A percentile compares a stretch with the other conserved stretches of the same genome.
These are phyloP conservation scores for Pseudogymnoascus sp. DNA, from an alignment of 2,329 filamentous ascomycete species.

Conservation along the genomic window DNA sequence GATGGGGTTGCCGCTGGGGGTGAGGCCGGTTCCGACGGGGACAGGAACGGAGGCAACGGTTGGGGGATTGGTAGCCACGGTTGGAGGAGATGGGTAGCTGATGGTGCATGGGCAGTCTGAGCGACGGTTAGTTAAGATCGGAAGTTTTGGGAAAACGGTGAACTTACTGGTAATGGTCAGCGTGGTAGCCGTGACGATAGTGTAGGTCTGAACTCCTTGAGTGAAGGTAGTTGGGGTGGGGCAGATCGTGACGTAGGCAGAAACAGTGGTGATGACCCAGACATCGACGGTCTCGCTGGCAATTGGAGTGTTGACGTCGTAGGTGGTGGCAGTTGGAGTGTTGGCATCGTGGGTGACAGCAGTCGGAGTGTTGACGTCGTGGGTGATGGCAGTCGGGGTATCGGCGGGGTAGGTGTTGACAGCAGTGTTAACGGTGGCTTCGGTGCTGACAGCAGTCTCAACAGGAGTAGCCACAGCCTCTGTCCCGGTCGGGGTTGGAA, in stretches of 20 bases:
- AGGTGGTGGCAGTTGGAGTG: slow-evolving; percentile 20
- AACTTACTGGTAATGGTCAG: slow-evolving; percentile 34
- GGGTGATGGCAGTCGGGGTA: slow-evolving; percentile 11
- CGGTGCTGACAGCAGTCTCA: slow-evolving; percentile 14
- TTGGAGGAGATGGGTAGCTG: slow-evolving; percentile 13
- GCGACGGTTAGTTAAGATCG: not conserved
- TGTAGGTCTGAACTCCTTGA: slow-evolving; percentile 38
- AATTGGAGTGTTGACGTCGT: not conserved
- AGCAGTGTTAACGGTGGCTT: slow-evolving; percentile 11
- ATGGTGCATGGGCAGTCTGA: slow-evolving; percentile 32
- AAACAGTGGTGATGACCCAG: slow-evolving; percentile 27
- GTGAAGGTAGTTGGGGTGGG: slow-evolving; percentile 40
- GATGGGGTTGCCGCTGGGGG: not conserved
- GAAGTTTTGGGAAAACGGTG: not conserved
- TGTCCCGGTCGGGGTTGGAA: slow-evolving; percentile 49
- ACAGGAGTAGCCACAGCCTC: slow-evolving; percentile 29
- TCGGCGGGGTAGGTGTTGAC: not conserved
- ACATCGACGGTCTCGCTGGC: not conserved
- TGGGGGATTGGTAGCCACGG: not conserved
- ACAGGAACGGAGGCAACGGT: not conserved
- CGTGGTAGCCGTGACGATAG: slow-evolving; percentile 38
- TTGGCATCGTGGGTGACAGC: slow-evolving; percentile 14
- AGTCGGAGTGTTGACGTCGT: slow-evolving; percentile 10
- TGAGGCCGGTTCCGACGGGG: not conserved
- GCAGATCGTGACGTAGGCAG: slow-evolving; percentile 44